A percentile compares a stretch with the other conserved stretches of the same genome.
Conservation (phyloP, 2,329 filamentous ascomycete genomes). For the Thielaviopsis punctulata region DNA sequence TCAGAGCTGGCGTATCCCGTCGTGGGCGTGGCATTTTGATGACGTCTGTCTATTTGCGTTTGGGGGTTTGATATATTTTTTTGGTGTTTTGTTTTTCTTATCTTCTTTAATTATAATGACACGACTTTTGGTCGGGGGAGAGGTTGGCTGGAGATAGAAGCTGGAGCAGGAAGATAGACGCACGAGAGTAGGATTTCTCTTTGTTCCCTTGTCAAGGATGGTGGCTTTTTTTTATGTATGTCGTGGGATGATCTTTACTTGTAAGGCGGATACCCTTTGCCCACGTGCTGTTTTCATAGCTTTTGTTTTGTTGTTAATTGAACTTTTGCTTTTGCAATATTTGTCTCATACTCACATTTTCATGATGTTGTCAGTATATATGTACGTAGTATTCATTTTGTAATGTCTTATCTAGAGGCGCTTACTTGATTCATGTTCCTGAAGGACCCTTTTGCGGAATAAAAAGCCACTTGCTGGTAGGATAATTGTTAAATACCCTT, state of each 20-base stretch:
- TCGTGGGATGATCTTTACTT: not conserved
- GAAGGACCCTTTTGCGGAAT: not conserved
- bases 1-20: not conserved
- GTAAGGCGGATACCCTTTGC: not conserved
- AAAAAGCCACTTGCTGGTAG: not conserved
- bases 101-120: not conserved
- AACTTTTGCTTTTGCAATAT: not conserved
- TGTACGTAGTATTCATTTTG: too few relatives aligned
- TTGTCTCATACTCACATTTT: not conserved
- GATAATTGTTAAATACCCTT: not conserved
- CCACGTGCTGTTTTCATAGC: not conserved
- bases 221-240: not conserved
- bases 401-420: too few relatives aligned
- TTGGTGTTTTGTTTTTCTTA: not conserved
- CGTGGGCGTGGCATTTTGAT: not conserved
- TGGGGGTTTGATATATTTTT: not conserved
- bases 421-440: not conserved
- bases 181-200: not conserved
- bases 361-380: too few relatives aligned
- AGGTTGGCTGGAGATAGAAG: not conserved
- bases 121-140: not conserved
- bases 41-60: too few relatives aligned
- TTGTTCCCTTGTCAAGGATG: not conserved
- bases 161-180: not conserved
- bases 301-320: not conserved